phyloP scores from a whole-genome alignment of 495 filamentous ascomycete species.

The Stereocaulon alpinum region DNA sequence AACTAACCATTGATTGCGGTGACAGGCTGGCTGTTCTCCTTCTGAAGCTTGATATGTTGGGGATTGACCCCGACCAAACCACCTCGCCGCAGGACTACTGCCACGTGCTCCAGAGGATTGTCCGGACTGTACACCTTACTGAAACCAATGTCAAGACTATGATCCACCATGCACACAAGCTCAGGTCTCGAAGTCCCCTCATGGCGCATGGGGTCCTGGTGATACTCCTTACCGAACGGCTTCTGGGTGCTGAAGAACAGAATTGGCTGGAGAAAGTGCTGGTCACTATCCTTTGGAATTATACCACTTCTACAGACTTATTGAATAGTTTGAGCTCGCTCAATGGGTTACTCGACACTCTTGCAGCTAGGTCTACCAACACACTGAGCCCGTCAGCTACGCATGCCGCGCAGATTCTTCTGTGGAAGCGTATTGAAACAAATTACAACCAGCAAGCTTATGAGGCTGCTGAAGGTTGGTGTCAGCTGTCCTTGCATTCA shows the following conservation, averaged over 20 bases:
- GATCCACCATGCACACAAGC: conserved; percentile 57
- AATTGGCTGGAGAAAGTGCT: conserved; percentile 56
- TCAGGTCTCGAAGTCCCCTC: conserved; percentile 38
- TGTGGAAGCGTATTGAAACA: conserved; percentile 66
- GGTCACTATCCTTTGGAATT: conserved; percentile 52
- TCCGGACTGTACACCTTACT: conserved; percentile 44
- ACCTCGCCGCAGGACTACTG: conserved; percentile 38
- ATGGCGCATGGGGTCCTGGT: conserved; percentile 17
- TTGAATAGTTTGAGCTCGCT: conserved; percentile 25
- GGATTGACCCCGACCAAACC: conserved; percentile 17
- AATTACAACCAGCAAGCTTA: conserved; percentile 42
- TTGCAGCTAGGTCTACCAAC: conserved; percentile 27
- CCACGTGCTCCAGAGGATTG: conserved; percentile 42
- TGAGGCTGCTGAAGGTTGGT: conserved; percentile 57
- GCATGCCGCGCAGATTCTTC: conserved; percentile 59
- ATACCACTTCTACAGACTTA: conserved; percentile 28
- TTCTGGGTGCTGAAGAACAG: conserved; percentile 32
- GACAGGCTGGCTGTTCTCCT: conserved; percentile 54
- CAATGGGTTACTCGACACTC: conserved; percentile 29
- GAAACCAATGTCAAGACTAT: conserved; percentile 58
- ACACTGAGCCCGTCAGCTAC: conserved; percentile 46
- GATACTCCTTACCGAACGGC: conserved; percentile 38
- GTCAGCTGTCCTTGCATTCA: conserved; percentile 52
- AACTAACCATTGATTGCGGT: conserved; percentile 50
- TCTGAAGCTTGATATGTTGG: conserved; percentile 58